Evolutionary conservation across 2,329 filamentous ascomycete genomes (phyloP).

Genomic region (Diaporthe longicolla): DNA sequence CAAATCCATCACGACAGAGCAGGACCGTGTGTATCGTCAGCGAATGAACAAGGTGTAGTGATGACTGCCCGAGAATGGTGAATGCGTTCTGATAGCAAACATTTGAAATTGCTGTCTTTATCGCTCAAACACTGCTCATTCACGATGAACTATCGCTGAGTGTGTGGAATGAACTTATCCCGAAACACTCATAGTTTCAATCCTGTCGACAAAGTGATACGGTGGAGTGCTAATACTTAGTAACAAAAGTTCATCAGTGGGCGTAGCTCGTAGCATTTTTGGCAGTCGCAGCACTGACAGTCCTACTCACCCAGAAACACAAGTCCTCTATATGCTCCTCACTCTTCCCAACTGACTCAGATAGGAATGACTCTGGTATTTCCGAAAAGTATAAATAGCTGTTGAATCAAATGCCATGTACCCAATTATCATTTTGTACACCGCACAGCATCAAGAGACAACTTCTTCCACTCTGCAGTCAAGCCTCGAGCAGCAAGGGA

Average conservation of each 20-base stretch:
- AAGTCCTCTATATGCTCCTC: neutral
- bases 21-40: no score
- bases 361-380: no score
- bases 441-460: no score
- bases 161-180: neutral
- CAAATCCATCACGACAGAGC: no score
- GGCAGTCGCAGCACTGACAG: neutral
- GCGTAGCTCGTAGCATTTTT: neutral
- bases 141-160: neutral
- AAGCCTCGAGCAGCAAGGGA: neutral
- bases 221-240: neutral
- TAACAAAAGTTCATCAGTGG: neutral
- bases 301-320: neutral
- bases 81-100: no score
- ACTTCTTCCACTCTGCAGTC: neutral
- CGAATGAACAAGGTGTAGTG: no score
- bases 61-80: neutral
- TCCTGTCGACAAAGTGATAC: neutral
- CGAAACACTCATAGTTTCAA: neutral
- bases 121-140: neutral
- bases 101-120: neutral
- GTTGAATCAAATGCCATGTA: neutral
- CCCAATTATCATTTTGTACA: neutral
- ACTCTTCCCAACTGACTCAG: neutral
- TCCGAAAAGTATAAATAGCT: neutral